These are phyloP conservation scores for Trametes maxima DNA, from an alignment of 768 basidiomycete genomes.

Conservation along the genomic window DNA sequence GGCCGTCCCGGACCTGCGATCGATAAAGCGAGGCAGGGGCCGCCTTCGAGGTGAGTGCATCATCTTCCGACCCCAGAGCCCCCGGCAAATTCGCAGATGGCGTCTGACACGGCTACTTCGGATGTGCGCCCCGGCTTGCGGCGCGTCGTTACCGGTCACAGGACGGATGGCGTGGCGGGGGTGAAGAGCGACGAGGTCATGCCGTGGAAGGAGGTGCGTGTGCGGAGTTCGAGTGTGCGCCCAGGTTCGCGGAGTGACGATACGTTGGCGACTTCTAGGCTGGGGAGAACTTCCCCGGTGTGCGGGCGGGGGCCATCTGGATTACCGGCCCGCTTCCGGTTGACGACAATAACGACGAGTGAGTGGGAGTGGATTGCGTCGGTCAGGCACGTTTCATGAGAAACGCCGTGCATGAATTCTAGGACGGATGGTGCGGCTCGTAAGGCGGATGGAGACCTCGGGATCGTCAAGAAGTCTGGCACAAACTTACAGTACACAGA, in stretches of 20 bases:
- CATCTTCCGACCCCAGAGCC: not conserved
- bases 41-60: not conserved
- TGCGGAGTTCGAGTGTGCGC: slow-evolving; percentile 5
- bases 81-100: not conserved
- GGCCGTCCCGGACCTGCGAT: not conserved
- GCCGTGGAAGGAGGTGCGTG: slow-evolving; percentile 30
- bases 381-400: not conserved
- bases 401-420: not conserved
- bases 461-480: slow-evolving; percentile 47
- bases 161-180: slow-evolving; percentile 42
- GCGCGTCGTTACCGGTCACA: slow-evolving; percentile 55
- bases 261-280: slow-evolving; percentile 23
- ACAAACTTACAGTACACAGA: slow-evolving; percentile 56
- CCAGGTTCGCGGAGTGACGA: not conserved
- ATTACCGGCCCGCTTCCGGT: slow-evolving; percentile 53
- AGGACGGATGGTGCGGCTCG: slow-evolving; percentile 50
- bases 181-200: slow-evolving; percentile 40
- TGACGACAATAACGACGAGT: slow-evolving; percentile 55
- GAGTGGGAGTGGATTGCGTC: slow-evolving; percentile 6
- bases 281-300: slow-evolving; percentile 32
- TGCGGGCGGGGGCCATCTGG: slow-evolving; percentile 46
- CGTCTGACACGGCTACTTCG: slow-evolving; percentile 17
- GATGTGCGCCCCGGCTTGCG: slow-evolving; percentile 42
- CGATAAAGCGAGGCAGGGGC: not conserved
- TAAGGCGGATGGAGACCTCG: slow-evolving; percentile 40